Conservation (phyloP, 129 eudicot species). For the Sambucus nigra region DNA sequence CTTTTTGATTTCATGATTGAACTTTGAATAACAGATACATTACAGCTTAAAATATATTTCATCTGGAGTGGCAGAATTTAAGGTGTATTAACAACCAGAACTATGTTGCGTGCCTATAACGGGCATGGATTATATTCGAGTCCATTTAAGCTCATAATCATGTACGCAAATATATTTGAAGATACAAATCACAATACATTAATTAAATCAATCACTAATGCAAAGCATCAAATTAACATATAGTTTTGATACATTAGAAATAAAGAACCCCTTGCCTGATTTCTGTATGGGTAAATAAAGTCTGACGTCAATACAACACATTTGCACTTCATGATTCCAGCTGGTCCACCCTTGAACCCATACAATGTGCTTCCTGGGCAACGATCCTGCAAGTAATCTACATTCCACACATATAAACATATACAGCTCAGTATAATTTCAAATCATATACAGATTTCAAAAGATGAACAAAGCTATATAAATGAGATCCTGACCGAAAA, state of each 20-base stretch:
- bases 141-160: neutral
- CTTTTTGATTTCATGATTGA: too few species aligned
- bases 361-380: slow-evolving; percentile 57
- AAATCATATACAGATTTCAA: neutral
- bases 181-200: neutral
- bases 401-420: neutral
- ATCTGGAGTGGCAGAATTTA: neutral
- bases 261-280: slow-evolving; percentile 32
- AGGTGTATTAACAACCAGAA: neutral
- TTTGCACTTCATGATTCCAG: slow-evolving; percentile 76
- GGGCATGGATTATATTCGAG: too few species aligned
- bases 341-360: slow-evolving; percentile 74
- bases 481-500: slow-evolving; percentile 41
- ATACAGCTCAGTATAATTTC: neutral
- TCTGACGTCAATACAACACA: slow-evolving; percentile 45
- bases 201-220: neutral
- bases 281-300: slow-evolving; percentile 60
- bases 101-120: neutral
- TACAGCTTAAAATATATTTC: neutral
- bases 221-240: neutral
- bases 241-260: neutral
- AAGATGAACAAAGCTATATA: neutral
- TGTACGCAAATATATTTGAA: neutral
- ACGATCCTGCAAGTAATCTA: slow-evolving; percentile 63
- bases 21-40: too few species aligned